Evolutionary conservation across 2,329 filamentous ascomycete genomes (phyloP), one percentile per base, ranked within the genome.

Genomic region (Talaromyces sp.): DNA sequence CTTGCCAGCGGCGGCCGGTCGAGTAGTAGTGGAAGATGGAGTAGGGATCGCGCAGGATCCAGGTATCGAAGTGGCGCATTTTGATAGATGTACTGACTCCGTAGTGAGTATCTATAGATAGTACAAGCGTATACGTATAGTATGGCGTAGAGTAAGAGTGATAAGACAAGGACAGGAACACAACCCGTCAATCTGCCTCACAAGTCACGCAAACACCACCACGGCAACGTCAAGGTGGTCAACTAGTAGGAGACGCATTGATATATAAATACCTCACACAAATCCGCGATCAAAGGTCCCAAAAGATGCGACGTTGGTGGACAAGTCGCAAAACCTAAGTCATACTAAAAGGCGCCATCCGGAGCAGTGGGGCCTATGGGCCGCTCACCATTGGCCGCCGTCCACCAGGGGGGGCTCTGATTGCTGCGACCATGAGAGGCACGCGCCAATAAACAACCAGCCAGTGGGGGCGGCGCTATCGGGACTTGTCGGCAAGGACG

Each of bases 11-110:
- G 29, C 67, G 70, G 6, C 71, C 71, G 31, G 69, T 73, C 41
- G 71, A 64, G 41, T 75, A 75, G 59, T 75, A 75, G 58, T 75
- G 73, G 63, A 69, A 74, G 64, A 75, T 74, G 19, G 71, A 74
- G 61, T 75, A 75, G 49, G 73, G 73, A 58, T 75, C 73, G 24
- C 73, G 71, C 21, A 75, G 64, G 62, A 75, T 59, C 73, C 73
- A 75, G 58, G 73, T 65, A 57, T 75, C 73, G 63, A 75, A 75
- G 61, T 75, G 73, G 53, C 73, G 71, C 73, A 75, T 74, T 43
- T 38, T 38, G 35, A n/a, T 17, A 38, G 14, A 11, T 11, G 5
- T 9, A 11, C n/a, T n/a, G n/a, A n/a, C n/a, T n/a, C n/a, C n/a
- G n/a, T n/a, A n/a, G n/a, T n/a, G n/a, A n/a, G n/a, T n/a, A n/a